Percentiles rank a stretch among this genome's conserved stretches.
Evolutionary conservation across 2,329 filamentous ascomycete genomes (phyloP).

Genomic region (Pseudocercospora cruenta): DNA sequence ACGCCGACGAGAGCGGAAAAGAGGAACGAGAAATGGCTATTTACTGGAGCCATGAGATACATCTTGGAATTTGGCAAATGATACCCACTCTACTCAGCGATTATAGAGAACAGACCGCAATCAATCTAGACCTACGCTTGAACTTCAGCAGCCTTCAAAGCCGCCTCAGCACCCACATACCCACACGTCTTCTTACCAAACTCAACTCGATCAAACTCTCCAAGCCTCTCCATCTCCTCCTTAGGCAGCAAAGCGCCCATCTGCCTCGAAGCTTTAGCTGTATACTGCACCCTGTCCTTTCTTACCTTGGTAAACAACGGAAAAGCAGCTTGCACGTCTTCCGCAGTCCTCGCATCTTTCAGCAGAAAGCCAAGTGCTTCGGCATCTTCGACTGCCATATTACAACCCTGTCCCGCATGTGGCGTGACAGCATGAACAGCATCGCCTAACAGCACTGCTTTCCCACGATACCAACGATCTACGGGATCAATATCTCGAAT

Average conservation of each 20-base stretch:
- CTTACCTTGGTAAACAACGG: constrained; percentile 8
- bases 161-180: constrained; percentile 13
- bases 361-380: constrained; percentile 17
- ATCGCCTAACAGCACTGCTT: neutral
- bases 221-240: constrained; percentile 1
- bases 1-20: neutral
- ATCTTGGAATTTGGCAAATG: no score
- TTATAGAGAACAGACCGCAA: no score
- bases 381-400: constrained; percentile 19
- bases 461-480: constrained; percentile 11
- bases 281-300: constrained; percentile 11
- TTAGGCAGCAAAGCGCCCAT: constrained; percentile 13
- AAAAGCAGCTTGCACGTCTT: constrained; percentile 5
- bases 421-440: constrained; percentile 17
- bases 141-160: neutral
- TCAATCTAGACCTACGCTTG: neutral
- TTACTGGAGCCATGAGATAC: neutral
- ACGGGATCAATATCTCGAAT: constrained; percentile 17
- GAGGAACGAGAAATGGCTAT: neutral
- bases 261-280: constrained; percentile 13
- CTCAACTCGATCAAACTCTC: constrained; percentile 7
- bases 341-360: neutral
- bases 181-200: constrained; percentile 14
- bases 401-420: constrained; percentile 17
- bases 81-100: no score